Conservation (phyloP, 2,329 filamentous ascomycete species). For the Raffaelea arxii region DNA sequence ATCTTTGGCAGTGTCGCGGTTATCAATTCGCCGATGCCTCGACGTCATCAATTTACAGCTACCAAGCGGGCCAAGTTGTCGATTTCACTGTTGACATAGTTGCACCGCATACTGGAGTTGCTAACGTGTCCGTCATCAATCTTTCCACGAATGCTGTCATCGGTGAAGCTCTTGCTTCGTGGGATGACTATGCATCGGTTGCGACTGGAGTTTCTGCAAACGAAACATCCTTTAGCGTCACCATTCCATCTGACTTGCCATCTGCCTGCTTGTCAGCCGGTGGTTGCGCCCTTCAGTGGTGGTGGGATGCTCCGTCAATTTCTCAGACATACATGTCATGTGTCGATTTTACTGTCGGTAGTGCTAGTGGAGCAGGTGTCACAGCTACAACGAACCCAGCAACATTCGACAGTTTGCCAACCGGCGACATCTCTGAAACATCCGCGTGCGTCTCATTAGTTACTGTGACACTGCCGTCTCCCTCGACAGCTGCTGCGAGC, state of each 20-base stretch:
- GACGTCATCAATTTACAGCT: constrained; percentile 36
- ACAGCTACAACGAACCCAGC: too few relatives aligned
- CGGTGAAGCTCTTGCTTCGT: constrained; percentile 34
- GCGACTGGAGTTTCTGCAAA: constrained; percentile 28
- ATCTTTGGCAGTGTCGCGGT: constrained; percentile 49
- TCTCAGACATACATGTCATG: constrained; percentile 47
- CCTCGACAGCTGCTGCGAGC: too few relatives aligned
- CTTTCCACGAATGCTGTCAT: constrained; percentile 38
- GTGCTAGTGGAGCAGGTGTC: background rate
- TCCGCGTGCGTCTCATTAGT: too few relatives aligned
- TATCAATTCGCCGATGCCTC: constrained; percentile 46
- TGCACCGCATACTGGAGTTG: constrained; percentile 29
- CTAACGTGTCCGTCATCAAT: constrained; percentile 45
- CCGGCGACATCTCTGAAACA: too few relatives aligned
- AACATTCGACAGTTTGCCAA: too few relatives aligned
- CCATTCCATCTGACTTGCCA: constrained; percentile 38
- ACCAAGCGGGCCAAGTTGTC: constrained; percentile 37
- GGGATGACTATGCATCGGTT: constrained; percentile 39
- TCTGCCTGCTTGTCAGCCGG: constrained; percentile 32
- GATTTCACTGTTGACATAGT: constrained; percentile 24
- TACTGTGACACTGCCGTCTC: too few relatives aligned
- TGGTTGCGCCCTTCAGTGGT: constrained; percentile 44
- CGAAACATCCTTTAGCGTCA: constrained; percentile 41
- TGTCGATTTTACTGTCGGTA: constrained; percentile 33
- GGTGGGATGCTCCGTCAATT: constrained; percentile 33